A percentile compares a stretch with the other conserved stretches of the same genome.
phyloP scores from a whole-genome alignment of 2,329 filamentous ascomycete genomes.

The Fusarium multiceps region DNA sequence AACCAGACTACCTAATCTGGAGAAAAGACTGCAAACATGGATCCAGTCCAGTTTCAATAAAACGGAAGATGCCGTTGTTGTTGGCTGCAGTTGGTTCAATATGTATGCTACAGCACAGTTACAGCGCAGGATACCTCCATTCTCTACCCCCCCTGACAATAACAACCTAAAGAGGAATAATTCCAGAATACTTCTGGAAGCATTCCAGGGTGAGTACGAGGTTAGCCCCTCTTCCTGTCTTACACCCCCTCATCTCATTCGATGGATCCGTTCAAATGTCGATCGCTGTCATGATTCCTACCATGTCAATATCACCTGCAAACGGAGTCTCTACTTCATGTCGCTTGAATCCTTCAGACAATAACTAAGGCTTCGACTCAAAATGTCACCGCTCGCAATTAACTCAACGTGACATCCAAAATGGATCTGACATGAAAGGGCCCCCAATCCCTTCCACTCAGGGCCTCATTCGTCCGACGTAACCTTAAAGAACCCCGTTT shows the following conservation, averaged over 20 bases:
- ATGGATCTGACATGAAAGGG: neutral
- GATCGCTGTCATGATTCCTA: slow-evolving; percentile 17
- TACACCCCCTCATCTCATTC: slow-evolving; percentile 6
- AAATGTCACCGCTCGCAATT: neutral
- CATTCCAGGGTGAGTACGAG: slow-evolving; percentile 20
- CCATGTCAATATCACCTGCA: slow-evolving; percentile 5
- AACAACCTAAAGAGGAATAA: slow-evolving; percentile 26
- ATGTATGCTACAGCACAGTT: neutral
- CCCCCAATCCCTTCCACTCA: slow-evolving; percentile 8
- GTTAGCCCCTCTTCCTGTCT: neutral
- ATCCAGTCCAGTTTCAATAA: neutral
- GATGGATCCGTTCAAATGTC: neutral
- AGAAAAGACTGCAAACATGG: neutral
- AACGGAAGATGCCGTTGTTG: neutral
- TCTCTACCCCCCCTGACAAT: slow-evolving; percentile 20
- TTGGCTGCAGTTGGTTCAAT: neutral
- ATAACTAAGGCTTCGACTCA: neutral
- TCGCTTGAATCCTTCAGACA: slow-evolving; percentile 13
- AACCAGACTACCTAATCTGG: neutral
- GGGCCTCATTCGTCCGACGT: slow-evolving; percentile 15
- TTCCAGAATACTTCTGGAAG: slow-evolving; percentile 45
- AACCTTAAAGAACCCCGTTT: slow-evolving; percentile 35
- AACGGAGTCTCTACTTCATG: neutral
- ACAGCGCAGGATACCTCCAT: slow-evolving; percentile 15
- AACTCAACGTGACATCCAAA: neutral